Percentiles rank a stretch among this genome's conserved stretches.
Conservation (phyloP, 2,329 filamentous ascomycete species). For the Ilyonectria robusta region DNA sequence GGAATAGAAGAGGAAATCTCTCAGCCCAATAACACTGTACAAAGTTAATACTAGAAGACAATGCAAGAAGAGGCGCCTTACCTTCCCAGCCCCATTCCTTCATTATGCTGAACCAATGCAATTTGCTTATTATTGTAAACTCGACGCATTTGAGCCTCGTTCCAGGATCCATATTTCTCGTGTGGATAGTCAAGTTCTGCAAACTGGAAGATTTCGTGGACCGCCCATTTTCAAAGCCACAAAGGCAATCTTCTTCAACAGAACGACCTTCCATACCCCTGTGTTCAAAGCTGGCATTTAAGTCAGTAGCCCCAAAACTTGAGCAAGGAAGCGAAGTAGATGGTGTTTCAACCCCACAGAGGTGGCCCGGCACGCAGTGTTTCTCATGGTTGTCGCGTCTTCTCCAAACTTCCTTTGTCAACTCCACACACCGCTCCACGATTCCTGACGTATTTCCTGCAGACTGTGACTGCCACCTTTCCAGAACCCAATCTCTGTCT, state of each 20-base stretch:
- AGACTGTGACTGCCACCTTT: constrained; percentile 24
- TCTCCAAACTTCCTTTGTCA: constrained; percentile 35
- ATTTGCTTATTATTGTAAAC: constrained; percentile 22
- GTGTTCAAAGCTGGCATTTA: not conserved
- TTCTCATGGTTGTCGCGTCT: constrained; percentile 23
- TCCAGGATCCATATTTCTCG: not conserved
- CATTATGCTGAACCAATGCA: constrained; percentile 34
- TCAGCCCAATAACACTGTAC: not conserved
- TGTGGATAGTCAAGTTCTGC: not conserved
- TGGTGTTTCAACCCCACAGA: not conserved
- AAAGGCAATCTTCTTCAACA: not conserved
- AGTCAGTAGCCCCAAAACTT: not conserved
- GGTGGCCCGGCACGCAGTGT: not conserved
- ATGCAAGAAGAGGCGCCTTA: not conserved
- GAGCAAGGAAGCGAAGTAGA: not conserved
- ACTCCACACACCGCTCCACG: constrained; percentile 29
- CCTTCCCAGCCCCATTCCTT: constrained; percentile 39
- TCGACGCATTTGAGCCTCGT: not conserved
- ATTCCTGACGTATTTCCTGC: constrained; percentile 31
- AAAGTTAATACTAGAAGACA: not conserved
- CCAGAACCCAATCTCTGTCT: constrained; percentile 33
- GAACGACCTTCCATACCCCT: not conserved
- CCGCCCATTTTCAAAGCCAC: too few relatives aligned
- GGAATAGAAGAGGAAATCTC: not conserved
- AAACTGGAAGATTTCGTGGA: too few relatives aligned